phyloP scores from a whole-genome alignment of 1,284 basidiomycete species.

The Baeospora myosura region DNA sequence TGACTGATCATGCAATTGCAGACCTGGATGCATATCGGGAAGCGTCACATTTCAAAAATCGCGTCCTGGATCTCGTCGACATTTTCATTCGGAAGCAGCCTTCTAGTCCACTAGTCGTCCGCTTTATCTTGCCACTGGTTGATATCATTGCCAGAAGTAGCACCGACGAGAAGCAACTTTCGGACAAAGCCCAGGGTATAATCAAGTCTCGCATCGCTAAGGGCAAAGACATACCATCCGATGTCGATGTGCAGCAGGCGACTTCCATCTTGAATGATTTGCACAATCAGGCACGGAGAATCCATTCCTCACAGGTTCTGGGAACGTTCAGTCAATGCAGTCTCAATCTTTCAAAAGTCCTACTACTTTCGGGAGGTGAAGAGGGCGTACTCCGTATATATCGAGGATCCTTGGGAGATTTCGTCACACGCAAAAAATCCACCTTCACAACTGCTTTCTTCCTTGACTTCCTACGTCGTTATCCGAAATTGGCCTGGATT shows the following conservation, averaged over 20 bases:
- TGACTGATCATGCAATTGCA: conserved; percentile 7
- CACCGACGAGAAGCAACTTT: conserved; percentile 76
- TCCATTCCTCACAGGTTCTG: conserved; percentile 59
- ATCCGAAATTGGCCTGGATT: conserved; percentile 63
- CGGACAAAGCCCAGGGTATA: conserved; percentile 79
- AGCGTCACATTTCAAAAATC: conserved; percentile 90
- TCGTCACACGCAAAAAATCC: conserved; percentile 76
- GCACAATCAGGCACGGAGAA: conserved; percentile 69
- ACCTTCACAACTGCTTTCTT: conserved; percentile 72
- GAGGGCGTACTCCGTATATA: conserved; percentile 50
- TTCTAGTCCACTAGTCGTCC: conserved; percentile 57
- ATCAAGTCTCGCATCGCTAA: conserved; percentile 72
- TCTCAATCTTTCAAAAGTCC: conserved; percentile 62
- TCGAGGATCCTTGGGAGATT: conserved; percentile 67
- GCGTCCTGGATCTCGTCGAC: conserved; percentile 88
- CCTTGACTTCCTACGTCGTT: conserved; percentile 69
- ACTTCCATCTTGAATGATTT: conserved; percentile 54
- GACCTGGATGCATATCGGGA: conserved; percentile 70
- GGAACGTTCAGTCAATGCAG: conserved; percentile 62
- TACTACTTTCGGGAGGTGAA: conserved; percentile 40
- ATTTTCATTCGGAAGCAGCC: conserved; percentile 75
- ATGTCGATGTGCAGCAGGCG: conserved; percentile 39
- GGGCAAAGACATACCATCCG: conserved; percentile 58
- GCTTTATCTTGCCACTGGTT: conserved; percentile 70
- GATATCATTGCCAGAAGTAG: conserved; percentile 62